These are phyloP conservation scores for Pinus taeda DNA, from an alignment of 75 land plant species.

Conservation along the genomic window DNA sequence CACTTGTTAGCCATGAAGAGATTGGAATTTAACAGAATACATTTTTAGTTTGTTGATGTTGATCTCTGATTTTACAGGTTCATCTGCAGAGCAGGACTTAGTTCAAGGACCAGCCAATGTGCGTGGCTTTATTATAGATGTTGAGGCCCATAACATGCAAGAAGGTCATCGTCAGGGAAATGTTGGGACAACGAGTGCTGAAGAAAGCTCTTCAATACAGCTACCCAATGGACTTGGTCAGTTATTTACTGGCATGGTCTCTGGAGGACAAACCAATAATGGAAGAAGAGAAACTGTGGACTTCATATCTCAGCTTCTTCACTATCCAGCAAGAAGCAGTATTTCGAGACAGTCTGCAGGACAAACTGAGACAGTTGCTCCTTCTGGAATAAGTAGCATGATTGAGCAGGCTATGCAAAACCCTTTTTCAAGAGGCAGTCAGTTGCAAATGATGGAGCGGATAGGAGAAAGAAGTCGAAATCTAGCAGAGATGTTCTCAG, in stretches of 20 bases:
- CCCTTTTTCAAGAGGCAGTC: background rate
- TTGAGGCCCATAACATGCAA: slow-evolving; percentile 1
- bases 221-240: background rate
- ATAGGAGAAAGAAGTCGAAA: slow-evolving; percentile 8
- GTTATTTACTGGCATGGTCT: background rate
- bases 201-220: slow-evolving; percentile 3
- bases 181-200: background rate
- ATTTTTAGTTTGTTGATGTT: background rate
- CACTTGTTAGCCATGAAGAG: background rate
- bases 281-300: background rate
- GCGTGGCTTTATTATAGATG: background rate
- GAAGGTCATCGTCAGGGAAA: background rate
- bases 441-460: slow-evolving; percentile 6
- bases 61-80: background rate
- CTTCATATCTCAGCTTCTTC: slow-evolving; percentile 4
- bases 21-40: background rate
- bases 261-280: slow-evolving; percentile 2
- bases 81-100: background rate
- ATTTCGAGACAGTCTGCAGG: slow-evolving; percentile 2
- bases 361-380: background rate
- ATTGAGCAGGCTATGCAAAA: slow-evolving; percentile 6
- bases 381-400: background rate
- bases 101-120: background rate
- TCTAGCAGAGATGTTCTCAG: slow-evolving; percentile 2
- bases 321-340: background rate